phyloP scores from a whole-genome alignment of 2,329 filamentous ascomycete species.

The Neonectria neomacrospora region DNA sequence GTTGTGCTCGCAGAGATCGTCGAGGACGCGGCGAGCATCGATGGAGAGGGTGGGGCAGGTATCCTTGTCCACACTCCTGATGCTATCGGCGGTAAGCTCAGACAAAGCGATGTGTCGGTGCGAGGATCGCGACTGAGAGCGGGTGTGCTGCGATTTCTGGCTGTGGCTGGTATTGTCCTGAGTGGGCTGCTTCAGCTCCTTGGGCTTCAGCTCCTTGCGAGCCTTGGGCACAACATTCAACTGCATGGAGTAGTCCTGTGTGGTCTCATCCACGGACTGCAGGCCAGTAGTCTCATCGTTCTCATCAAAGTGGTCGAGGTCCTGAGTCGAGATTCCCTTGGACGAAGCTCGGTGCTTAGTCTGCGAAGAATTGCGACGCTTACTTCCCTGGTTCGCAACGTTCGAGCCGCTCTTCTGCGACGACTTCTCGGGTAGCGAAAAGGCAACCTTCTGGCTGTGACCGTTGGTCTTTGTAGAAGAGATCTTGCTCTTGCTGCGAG shows the following conservation, averaged over 20 bases:
- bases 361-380: constrained; percentile 49
- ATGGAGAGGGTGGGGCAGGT: constrained; percentile 60
- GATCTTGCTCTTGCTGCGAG: constrained; percentile 44
- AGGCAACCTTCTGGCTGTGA: constrained; percentile 54
- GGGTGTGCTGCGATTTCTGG: constrained; percentile 41
- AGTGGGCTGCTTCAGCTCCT: constrained; percentile 35
- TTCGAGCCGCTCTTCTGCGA: constrained; percentile 46
- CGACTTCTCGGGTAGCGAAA: constrained; percentile 54
- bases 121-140: constrained; percentile 42
- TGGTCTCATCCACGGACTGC: constrained; percentile 49
- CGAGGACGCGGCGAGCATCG: constrained; percentile 64
- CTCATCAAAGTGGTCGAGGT: constrained; percentile 45
- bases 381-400: constrained; percentile 56
- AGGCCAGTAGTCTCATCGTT: constrained; percentile 51
- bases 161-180: constrained; percentile 39
- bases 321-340: constrained; percentile 38
- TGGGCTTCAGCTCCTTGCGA: constrained; percentile 36
- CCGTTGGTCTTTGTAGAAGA: constrained; percentile 37
- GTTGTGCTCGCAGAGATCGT: constrained; percentile 65
- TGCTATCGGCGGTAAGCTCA: constrained; percentile 39
- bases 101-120: constrained; percentile 40
- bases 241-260: constrained; percentile 47
- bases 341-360: constrained; percentile 34
- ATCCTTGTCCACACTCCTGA: constrained; percentile 43
- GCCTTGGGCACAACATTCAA: constrained; percentile 45